These are phyloP conservation scores for Tricholoma terreum DNA, from an alignment of 768 basidiomycete genomes.

Conservation along the genomic window DNA sequence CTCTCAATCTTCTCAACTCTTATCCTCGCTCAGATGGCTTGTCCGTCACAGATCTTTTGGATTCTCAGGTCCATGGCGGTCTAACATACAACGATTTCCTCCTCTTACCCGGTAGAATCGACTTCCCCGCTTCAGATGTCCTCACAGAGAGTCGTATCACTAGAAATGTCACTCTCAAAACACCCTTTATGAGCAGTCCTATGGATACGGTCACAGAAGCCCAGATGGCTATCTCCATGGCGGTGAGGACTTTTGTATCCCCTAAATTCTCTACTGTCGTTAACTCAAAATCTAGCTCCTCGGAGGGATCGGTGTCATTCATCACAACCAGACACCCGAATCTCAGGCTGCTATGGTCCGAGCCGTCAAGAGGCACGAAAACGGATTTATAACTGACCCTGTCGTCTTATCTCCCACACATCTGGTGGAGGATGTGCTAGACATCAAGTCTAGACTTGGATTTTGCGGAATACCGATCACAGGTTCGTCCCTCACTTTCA, in stretches of 20 bases:
- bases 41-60: conserved; percentile 80
- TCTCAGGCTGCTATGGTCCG: conserved; percentile 96
- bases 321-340: conserved; percentile 86
- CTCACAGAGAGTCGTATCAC: conserved; percentile 84
- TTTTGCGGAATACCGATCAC: conserved; percentile 98
- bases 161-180: conserved; percentile 87
- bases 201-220: conserved; percentile 99
- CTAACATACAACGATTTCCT: conserved; percentile 98
- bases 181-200: conserved; percentile 95
- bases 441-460: conserved; percentile 87
- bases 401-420: conserved; percentile 80
- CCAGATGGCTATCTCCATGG: conserved; percentile 90
- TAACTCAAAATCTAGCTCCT: conserved; percentile 53
- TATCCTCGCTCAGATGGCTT: conserved; percentile 82
- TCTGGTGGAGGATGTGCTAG: conserved; percentile 83
- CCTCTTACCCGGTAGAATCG: conserved; percentile 90
- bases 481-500: conserved; percentile 51
- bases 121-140: conserved; percentile 83
- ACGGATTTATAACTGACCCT: conserved; percentile 96
- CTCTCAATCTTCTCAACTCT: conserved; percentile 69
- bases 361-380: conserved; percentile 97
- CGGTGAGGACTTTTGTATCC: conserved; percentile 51
- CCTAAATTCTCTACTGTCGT: conserved; percentile 7
- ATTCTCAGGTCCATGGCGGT: conserved; percentile 81
- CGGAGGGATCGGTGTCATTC: conserved; percentile 97